These are phyloP conservation scores for Colletotrichum camelliae DNA, from an alignment of 2,329 filamentous ascomycete species.

Conservation along the genomic window DNA sequence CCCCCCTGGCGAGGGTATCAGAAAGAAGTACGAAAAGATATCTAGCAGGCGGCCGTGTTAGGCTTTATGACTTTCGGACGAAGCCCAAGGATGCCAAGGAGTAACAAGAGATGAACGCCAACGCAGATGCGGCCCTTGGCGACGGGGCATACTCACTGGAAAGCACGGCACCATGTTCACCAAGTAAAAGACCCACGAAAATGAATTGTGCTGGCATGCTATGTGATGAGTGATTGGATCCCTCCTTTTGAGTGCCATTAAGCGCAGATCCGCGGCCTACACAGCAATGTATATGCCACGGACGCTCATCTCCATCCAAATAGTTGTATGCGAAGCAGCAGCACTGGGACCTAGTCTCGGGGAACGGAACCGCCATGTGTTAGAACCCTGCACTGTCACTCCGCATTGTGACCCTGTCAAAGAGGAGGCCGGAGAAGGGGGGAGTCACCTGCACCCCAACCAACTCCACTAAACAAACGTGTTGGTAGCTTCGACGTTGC, in stretches of 20 bases:
- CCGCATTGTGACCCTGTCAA: background rate
- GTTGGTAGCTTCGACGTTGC: background rate
- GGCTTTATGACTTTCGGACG: background rate
- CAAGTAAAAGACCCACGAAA: background rate
- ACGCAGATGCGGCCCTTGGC: background rate
- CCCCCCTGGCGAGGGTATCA: background rate
- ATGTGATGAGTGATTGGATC: background rate
- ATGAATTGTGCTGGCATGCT: background rate
- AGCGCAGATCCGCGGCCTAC: background rate
- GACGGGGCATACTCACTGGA: background rate
- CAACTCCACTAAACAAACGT: background rate
- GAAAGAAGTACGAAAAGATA: background rate
- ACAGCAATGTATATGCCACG: background rate
- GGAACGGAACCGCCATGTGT: background rate
- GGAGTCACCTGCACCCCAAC: background rate
- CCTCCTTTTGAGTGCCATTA: background rate
- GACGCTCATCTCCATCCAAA: background rate
- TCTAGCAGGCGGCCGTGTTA: background rate
- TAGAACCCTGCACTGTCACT: background rate
- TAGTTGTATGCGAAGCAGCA: background rate
- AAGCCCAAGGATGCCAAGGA: background rate
- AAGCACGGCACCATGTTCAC: background rate
- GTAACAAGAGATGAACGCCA: slow-evolving; percentile 1
- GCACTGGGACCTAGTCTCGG: background rate
- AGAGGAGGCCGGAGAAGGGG: background rate